These are phyloP conservation scores for Trypanosoma platydactyli DNA, from an alignment of 208 protist genomes.

Conservation along the genomic window DNA sequence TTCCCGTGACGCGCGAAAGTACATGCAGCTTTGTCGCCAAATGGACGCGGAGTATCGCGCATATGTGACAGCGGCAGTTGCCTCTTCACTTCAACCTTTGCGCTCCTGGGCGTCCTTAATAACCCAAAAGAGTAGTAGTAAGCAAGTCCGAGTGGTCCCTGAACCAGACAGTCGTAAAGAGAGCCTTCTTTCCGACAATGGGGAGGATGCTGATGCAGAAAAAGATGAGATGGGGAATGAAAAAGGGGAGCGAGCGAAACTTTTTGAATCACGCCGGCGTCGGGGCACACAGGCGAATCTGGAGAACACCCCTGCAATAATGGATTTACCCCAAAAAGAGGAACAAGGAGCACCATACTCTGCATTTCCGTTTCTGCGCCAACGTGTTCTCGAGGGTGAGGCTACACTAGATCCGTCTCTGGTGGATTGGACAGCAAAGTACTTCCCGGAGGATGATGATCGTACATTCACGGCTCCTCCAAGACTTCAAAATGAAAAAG, in stretches of 20 bases:
- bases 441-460: constrained; percentile 79
- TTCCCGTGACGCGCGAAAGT: constrained; percentile 59
- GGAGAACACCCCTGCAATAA: constrained; percentile 60
- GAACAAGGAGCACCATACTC: constrained; percentile 29
- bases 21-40: constrained; percentile 51
- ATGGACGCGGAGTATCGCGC: constrained; percentile 67
- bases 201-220: background rate
- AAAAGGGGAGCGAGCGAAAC: constrained; percentile 8
- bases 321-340: constrained; percentile 37
- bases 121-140: constrained; percentile 14
- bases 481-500: constrained; percentile 41
- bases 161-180: background rate
- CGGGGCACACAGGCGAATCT: constrained; percentile 52
- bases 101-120: constrained; percentile 45
- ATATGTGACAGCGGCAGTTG: constrained; percentile 54
- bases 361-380: constrained; percentile 85
- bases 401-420: constrained; percentile 80
- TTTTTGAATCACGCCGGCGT: constrained; percentile 43
- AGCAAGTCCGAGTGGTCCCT: background rate
- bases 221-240: constrained; percentile 21
- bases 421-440: constrained; percentile 91
- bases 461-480: constrained; percentile 69
- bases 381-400: constrained; percentile 72
- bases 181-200: constrained; percentile 1
- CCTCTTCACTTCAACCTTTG: constrained; percentile 37